Base-by-base conservation (phyloP, 495 filamentous ascomycete genomes). In the Neurospora sp. region DNA sequence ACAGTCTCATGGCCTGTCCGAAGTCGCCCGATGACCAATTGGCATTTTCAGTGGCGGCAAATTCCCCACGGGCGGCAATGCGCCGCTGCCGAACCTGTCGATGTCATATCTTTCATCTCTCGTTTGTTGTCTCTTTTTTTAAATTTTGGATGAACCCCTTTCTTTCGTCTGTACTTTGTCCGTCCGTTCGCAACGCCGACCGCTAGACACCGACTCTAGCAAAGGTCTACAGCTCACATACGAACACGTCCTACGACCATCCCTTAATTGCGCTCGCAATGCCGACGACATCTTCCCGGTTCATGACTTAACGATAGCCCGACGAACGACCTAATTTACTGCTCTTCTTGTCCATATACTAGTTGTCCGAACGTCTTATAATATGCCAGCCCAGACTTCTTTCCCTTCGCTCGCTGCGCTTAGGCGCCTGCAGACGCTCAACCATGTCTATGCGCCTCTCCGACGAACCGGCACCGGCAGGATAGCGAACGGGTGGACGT, bases 401-500 rank as follows among this genome's bases (percentile, higher is more conserved):
- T 62, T 62, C 27, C 46, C 20, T 12, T 54, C 46, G 46, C 46
- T 54, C 46, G 46, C 46, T 23, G 27, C 54, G 54, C 54, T 62
- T 35, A 62, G 54, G 54, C 54, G 54, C 2, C 27, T 62, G 54
- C 54, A 62, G 54, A 62, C 54, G 54, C 54, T 62, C 54, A 62
- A 62, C 39, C 66, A 81, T 75, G 74, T 70, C 73, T 72, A 75
- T 75, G 14, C 72, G 76, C 74, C 72, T 79, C 12, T 75, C 77
- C 60, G 42, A 77, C 62, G 49, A 71, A 23, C 70, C 66, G 10
- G 76, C 27, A 74, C 46, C 76, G 77, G 71, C 75, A 79, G 71
- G 72, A 46, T 38, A 37, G 20, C 72, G 39, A 70, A 44, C 54
- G 54, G 54, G 54, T 82, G 81, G 84, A 85, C 82, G 12, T 86